Evolutionary conservation across 306 rosid species (phyloP).

Genomic region (Psophocarpus tetragonolobus): DNA sequence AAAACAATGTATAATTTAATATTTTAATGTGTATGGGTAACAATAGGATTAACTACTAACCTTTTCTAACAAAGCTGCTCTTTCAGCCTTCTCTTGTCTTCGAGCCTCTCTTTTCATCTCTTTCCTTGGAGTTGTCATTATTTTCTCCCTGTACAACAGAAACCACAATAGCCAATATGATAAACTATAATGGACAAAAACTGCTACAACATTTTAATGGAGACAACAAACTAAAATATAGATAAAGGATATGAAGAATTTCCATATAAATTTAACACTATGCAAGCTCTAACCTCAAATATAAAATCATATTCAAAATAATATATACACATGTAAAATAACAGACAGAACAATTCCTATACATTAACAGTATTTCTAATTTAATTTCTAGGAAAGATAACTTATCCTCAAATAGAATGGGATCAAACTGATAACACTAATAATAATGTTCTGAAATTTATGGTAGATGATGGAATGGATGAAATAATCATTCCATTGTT

Average conservation of each 20-base stretch:
- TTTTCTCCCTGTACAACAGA: constrained; percentile 67
- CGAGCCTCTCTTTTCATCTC: constrained; percentile 81
- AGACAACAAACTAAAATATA: not conserved
- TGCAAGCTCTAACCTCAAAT: not conserved
- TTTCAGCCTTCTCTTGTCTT: constrained; percentile 87
- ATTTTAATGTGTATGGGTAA: constrained; percentile 4
- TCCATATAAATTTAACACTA: not conserved
- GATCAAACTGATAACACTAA: not conserved
- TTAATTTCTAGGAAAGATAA: not conserved
- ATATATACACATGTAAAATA: not conserved
- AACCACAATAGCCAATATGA: constrained; percentile 5
- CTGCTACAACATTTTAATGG: not conserved
- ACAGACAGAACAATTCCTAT: not conserved
- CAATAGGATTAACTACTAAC: constrained; percentile 42
- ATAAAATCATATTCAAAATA: not conserved
- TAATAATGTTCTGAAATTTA: not conserved
- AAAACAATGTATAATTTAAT: constrained; percentile 14
- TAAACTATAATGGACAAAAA: constrained; percentile 13
- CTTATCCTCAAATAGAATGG: not conserved
- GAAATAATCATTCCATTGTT: too few relatives aligned
- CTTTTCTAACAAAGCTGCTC: constrained; percentile 72
- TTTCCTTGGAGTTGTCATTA: constrained; percentile 83
- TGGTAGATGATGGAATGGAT: too few relatives aligned
- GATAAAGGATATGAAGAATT: constrained; percentile 27
- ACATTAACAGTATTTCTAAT: not conserved